These are phyloP conservation scores for Salix suchowensis DNA, from an alignment of 345 rosid genomes.

Conservation along the genomic window DNA sequence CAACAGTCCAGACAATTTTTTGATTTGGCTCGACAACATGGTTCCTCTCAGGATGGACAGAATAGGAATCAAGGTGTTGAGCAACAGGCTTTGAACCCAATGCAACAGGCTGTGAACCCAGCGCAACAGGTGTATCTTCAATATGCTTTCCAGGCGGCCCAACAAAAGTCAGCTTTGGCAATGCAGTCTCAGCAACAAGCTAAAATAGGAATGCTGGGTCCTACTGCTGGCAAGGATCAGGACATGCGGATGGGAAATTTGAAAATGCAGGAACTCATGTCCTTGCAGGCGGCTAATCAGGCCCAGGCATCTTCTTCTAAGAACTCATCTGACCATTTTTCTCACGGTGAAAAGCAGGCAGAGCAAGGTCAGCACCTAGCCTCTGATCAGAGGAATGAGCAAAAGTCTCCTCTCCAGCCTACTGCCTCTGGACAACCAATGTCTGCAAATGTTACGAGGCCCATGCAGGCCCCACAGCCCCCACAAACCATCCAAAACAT, in stretches of 20 bases:
- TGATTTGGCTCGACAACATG: conserved; percentile 71
- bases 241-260: conserved; percentile 55
- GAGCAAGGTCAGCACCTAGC: conserved; percentile 50
- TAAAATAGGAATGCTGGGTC: conserved; percentile 62
- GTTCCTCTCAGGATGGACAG: conserved; percentile 66
- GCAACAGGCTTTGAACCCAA: conserved; percentile 64
- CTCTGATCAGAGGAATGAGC: conserved; percentile 62
- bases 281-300: conserved; percentile 70
- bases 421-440: conserved; percentile 49
- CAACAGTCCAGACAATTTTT: conserved; percentile 78
- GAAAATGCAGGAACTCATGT: conserved; percentile 76
- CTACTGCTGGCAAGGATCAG: conserved; percentile 58
- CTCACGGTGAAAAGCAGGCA: conserved; percentile 58
- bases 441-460: conserved; percentile 55
- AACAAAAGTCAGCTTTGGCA: conserved; percentile 50
- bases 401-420: conserved; percentile 46
- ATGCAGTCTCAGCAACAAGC: conserved; percentile 66
- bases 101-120: conserved; percentile 82
- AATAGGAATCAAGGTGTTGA: conserved; percentile 52
- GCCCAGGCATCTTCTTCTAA: conserved; percentile 80
- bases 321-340: conserved; percentile 57
- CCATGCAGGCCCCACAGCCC: conserved; percentile 62
- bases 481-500: conserved; percentile 54
- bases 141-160: conserved; percentile 62
- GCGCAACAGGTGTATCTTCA: conserved; percentile 84